A percentile compares a stretch with the other conserved stretches of the same genome.
These are phyloP conservation scores for Botrytis byssoidea DNA, from an alignment of 2,329 filamentous ascomycete genomes.

Conservation along the genomic window DNA sequence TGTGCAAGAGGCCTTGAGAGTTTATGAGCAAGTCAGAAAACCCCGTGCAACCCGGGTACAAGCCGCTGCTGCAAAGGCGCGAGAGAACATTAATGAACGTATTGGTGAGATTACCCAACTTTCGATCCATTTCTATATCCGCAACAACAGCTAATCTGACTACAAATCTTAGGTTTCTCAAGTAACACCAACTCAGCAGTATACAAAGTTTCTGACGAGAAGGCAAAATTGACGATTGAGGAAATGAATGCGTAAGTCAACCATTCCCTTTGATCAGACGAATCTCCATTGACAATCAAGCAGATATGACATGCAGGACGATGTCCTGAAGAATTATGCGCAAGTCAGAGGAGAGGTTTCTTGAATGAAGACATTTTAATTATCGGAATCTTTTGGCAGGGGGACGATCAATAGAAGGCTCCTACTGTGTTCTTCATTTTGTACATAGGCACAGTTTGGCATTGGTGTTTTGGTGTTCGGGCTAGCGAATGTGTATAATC, in stretches of 20 bases:
- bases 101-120: slow-evolving; percentile 53
- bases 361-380: not conserved
- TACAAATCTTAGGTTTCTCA: slow-evolving; percentile 53
- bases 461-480: not conserved
- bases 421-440: not conserved
- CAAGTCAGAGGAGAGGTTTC: not conserved
- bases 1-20: slow-evolving; percentile 47
- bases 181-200: slow-evolving; percentile 54
- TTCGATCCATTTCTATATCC: not conserved
- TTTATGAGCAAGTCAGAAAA: slow-evolving; percentile 54
- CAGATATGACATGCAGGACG: slow-evolving; percentile 16
- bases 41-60: slow-evolving; percentile 57
- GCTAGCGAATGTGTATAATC: not conserved
- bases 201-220: slow-evolving; percentile 62
- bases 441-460: not conserved
- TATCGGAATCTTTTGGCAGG: not conserved
- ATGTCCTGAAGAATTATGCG: not conserved
- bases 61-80: slow-evolving; percentile 55
- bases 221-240: slow-evolving; percentile 62
- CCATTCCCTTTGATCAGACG: not conserved
- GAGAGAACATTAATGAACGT: slow-evolving; percentile 61
- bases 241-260: slow-evolving; percentile 60
- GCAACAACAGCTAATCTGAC: not conserved
- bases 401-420: not conserved
- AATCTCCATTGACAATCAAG: not conserved